A percentile compares a stretch with the other conserved stretches of the same genome.
phyloP scores from a whole-genome alignment of 495 filamentous ascomycete species.

The Talaromyces adpressus region DNA sequence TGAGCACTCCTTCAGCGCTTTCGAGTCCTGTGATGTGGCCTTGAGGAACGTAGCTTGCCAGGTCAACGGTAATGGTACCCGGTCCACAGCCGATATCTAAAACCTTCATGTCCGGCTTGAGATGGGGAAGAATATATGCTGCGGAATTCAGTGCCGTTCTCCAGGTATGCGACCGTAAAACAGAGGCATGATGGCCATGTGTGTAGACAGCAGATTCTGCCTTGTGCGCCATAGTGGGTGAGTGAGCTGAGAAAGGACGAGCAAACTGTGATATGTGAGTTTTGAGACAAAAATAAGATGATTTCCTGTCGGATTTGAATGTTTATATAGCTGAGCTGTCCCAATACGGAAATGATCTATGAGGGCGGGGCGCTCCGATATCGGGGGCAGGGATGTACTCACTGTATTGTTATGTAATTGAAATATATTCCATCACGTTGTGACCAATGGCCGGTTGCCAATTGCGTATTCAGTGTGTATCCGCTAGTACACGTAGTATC shows the following conservation, averaged over 20 bases:
- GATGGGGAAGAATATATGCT: constrained; percentile 39
- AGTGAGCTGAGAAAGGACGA: too few species aligned
- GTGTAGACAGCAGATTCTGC: constrained; percentile 37
- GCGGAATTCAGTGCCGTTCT: constrained; percentile 44
- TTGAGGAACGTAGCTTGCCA: constrained; percentile 38
- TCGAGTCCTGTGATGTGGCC: constrained; percentile 42
- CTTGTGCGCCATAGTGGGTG: constrained; percentile 10
- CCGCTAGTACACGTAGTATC: too few species aligned
- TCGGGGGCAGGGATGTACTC: background rate
- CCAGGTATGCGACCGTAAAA: constrained; percentile 37
- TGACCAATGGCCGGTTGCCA: background rate
- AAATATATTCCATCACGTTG: background rate
- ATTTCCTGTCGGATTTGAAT: background rate
- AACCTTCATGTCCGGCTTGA: constrained; percentile 40
- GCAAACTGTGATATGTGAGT: background rate
- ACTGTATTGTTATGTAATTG: background rate
- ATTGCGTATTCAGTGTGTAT: background rate
- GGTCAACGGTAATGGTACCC: constrained; percentile 47
- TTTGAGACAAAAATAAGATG: background rate
- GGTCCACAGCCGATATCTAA: constrained; percentile 56
- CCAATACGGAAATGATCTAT: background rate
- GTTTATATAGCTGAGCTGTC: background rate
- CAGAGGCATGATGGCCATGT: constrained; percentile 43
- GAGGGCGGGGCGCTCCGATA: background rate
- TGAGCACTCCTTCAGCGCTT: constrained; percentile 21